A percentile compares a stretch with the other conserved stretches of the same genome.
Conservation (phyloP, 768 basidiomycete genomes). For the Lanmaoa pseudosensibilis region DNA sequence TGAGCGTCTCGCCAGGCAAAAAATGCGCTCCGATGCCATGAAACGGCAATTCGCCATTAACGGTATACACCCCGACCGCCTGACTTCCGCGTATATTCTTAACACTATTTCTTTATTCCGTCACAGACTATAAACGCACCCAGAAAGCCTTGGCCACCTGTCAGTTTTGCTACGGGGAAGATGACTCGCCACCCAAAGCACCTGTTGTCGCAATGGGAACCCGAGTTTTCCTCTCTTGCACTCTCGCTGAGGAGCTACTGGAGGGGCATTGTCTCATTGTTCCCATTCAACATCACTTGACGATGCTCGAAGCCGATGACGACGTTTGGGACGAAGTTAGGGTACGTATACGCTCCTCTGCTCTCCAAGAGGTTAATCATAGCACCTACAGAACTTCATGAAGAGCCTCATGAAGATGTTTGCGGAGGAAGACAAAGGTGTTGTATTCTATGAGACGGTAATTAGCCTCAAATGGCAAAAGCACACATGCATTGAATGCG, state of each 20-base stretch:
- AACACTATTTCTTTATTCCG: background rate
- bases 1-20: conserved; percentile 86
- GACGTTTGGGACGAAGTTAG: conserved; percentile 98
- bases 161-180: conserved; percentile 89
- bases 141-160: conserved; percentile 87
- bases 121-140: conserved; percentile 87
- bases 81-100: background rate
- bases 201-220: conserved; percentile 91
- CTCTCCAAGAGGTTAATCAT: background rate
- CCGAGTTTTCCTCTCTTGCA: conserved; percentile 87
- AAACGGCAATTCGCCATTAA: conserved; percentile 96
- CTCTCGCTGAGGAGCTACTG: conserved; percentile 82
- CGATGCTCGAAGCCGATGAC: conserved; percentile 91
- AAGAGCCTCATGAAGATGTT: conserved; percentile 97
- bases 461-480: conserved; percentile 81
- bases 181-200: conserved; percentile 85
- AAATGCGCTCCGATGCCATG: conserved; percentile 96
- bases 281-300: conserved; percentile 91
- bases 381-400: conserved; percentile 58
- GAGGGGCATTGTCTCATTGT: conserved; percentile 93
- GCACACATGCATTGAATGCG: conserved; percentile 92
- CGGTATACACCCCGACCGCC: conserved; percentile 47
- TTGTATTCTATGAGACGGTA: conserved; percentile 94
- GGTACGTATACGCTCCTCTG: conserved; percentile 45
- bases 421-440: conserved; percentile 88